These are phyloP conservation scores for Acorus gramineus DNA, from an alignment of 106 monocot species.

Conservation along the genomic window DNA sequence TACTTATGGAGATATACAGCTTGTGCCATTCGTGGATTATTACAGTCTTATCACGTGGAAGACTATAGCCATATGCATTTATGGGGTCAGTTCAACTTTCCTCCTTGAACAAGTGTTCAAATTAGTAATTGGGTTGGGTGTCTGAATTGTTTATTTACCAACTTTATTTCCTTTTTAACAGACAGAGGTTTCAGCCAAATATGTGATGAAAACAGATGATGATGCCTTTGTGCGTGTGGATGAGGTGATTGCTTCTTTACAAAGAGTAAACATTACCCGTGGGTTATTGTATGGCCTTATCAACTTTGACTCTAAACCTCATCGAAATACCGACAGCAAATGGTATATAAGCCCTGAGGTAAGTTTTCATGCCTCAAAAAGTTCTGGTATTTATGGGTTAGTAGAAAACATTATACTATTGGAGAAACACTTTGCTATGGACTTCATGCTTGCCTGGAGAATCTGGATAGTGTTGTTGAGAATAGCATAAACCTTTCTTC, in stretches of 20 bases:
- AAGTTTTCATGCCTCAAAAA: not conserved
- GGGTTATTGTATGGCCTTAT: slow-evolving; percentile 17
- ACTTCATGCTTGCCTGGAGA: too few species aligned
- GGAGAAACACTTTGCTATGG: too few species aligned
- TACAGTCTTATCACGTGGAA: too few species aligned
- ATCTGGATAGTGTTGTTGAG: too few species aligned
- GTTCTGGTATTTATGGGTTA: too few species aligned
- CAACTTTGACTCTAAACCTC: slow-evolving; percentile 5
- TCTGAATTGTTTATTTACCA: too few species aligned
- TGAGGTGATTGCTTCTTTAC: slow-evolving; percentile 14
- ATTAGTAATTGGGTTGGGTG: too few species aligned
- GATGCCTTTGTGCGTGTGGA: slow-evolving; percentile 31
- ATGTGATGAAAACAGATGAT: slow-evolving; percentile 25
- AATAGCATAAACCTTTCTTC: too few species aligned
- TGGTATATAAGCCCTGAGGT: slow-evolving; percentile 27
- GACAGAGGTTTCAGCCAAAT: slow-evolving; percentile 16
- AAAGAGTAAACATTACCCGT: not conserved
- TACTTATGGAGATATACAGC: too few species aligned
- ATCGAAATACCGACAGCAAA: slow-evolving; percentile 15
- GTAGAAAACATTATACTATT: too few species aligned
- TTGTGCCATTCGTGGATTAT: too few species aligned
- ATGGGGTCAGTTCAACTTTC: slow-evolving; percentile 32
- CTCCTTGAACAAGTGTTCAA: not conserved
- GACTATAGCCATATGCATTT: too few species aligned
- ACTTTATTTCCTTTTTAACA: slow-evolving; percentile 13